Evolutionary conservation across 1,284 basidiomycete genomes (phyloP).

Genomic region (Naganishia albida): DNA sequence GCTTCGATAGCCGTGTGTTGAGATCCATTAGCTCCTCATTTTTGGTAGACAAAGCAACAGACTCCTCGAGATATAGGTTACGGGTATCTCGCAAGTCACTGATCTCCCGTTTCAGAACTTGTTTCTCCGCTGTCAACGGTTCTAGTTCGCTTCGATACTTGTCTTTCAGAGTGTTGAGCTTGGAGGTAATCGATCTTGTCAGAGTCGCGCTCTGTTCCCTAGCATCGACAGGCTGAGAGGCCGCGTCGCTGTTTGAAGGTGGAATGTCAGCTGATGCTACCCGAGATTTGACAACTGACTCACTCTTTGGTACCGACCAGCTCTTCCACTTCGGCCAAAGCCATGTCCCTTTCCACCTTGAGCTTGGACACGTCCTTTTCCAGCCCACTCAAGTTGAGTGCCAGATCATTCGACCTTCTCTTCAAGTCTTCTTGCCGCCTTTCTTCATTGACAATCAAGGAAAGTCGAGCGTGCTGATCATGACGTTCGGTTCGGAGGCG

Average conservation of each 20-base stretch:
- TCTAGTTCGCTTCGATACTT: slow-evolving; percentile 85
- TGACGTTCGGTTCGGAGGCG: slow-evolving; percentile 79
- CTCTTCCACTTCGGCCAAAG: slow-evolving; percentile 90
- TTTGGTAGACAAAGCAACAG: slow-evolving; percentile 80
- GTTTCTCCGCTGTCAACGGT: slow-evolving; percentile 77
- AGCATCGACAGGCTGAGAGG: slow-evolving; percentile 13
- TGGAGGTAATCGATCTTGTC: slow-evolving; percentile 73
- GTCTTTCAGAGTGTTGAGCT: slow-evolving; percentile 84
- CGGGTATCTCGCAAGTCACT: slow-evolving; percentile 81
- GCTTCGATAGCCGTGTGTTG: slow-evolving; percentile 73
- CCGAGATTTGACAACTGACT: slow-evolving; percentile 39
- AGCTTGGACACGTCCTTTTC: slow-evolving; percentile 85
- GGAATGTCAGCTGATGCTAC: slow-evolving; percentile 12
- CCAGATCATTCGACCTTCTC: slow-evolving; percentile 75
- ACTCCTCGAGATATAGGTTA: slow-evolving; percentile 86
- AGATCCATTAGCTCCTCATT: slow-evolving; percentile 91
- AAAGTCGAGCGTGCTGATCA: slow-evolving; percentile 83
- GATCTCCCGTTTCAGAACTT: slow-evolving; percentile 77
- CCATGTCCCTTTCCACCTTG: slow-evolving; percentile 84
- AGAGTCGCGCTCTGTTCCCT: slow-evolving; percentile 55
- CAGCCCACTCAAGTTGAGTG: slow-evolving; percentile 71
- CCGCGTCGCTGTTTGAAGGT: slow-evolving; percentile 21
- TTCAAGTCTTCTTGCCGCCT: slow-evolving; percentile 74
- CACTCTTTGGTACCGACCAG: slow-evolving; percentile 72
- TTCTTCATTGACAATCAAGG: slow-evolving; percentile 75